Percentiles rank a stretch among this genome's conserved stretches.
Evolutionary conservation across 1,284 basidiomycete species (phyloP).

Genomic region (Ceratobasidium sp.): DNA sequence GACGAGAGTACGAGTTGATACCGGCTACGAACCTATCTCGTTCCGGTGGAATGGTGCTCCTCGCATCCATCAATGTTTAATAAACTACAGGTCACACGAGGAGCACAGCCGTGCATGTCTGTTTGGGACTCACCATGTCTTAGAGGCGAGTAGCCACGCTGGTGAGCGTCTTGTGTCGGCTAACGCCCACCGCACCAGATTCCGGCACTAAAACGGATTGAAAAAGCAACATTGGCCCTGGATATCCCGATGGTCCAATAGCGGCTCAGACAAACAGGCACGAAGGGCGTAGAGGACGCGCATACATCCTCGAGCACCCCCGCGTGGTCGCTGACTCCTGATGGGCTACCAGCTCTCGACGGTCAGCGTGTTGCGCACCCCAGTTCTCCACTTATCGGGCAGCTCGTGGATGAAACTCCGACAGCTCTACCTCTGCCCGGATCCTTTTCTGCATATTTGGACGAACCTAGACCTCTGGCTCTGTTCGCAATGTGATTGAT

Average conservation of each 20-base stretch:
- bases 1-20: background rate
- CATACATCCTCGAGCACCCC: conserved; percentile 27
- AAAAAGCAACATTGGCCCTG: conserved; percentile 29
- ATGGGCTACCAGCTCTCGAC: conserved; percentile 24
- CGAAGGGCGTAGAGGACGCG: conserved; percentile 15
- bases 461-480: conserved; percentile 43
- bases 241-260: conserved; percentile 6
- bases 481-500: conserved; percentile 34
- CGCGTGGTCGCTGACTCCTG: conserved; percentile 39
- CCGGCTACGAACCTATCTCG: background rate
- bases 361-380: conserved; percentile 20
- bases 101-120: background rate
- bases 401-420: conserved; percentile 40
- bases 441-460: conserved; percentile 38
- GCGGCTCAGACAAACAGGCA: background rate
- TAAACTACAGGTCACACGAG: conserved; percentile 20
- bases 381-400: conserved; percentile 15
- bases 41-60: conserved; percentile 6
- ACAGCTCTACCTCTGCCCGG: conserved; percentile 12
- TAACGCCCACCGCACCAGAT: conserved; percentile 25
- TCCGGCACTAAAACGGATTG: background rate
- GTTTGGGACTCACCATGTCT: conserved; percentile 13
- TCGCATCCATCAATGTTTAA: conserved; percentile 25
- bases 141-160: conserved; percentile 11
- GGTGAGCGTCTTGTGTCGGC: conserved; percentile 22